Conservation (phyloP, 768 basidiomycete species). For the Lentinula detonsa region DNA sequence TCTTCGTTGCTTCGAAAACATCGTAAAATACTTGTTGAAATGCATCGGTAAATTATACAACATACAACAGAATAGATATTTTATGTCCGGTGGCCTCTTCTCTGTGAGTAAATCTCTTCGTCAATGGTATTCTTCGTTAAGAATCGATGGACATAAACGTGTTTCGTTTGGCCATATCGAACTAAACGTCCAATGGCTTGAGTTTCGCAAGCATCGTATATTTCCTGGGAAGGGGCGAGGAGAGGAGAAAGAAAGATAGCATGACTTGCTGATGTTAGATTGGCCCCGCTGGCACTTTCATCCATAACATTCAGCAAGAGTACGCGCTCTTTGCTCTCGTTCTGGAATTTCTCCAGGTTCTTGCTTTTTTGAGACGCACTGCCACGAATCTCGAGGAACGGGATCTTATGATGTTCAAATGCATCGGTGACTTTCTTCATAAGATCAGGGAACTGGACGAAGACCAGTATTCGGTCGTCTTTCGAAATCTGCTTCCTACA, state of each 20-base stretch:
- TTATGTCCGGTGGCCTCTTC: constrained; percentile 12
- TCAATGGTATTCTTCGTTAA: constrained; percentile 87
- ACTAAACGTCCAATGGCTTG: constrained; percentile 82
- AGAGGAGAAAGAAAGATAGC: constrained; percentile 93
- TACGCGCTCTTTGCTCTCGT: constrained; percentile 68
- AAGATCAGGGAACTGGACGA: constrained; percentile 94
- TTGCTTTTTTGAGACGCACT: constrained; percentile 73
- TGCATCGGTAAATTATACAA: neutral
- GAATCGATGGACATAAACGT: constrained; percentile 79
- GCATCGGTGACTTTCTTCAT: constrained; percentile 89
- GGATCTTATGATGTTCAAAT: constrained; percentile 62
- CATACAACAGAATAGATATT: neutral
- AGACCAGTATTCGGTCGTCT: constrained; percentile 81
- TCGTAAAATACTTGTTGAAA: too few species aligned
- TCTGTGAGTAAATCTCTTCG: constrained; percentile 69
- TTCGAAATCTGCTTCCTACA: constrained; percentile 60
- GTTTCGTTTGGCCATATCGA: constrained; percentile 77
- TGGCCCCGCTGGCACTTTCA: constrained; percentile 91
- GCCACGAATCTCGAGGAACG: constrained; percentile 78
- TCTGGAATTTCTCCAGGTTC: constrained; percentile 82
- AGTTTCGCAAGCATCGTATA: constrained; percentile 79
- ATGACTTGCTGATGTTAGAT: constrained; percentile 90
- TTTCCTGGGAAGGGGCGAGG: constrained; percentile 73
- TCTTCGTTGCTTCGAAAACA: too few species aligned
- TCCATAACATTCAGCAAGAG: constrained; percentile 90